Evolutionary conservation across 2,329 filamentous ascomycete species (phyloP).

Genomic region (Arthroderma uncinatum): DNA sequence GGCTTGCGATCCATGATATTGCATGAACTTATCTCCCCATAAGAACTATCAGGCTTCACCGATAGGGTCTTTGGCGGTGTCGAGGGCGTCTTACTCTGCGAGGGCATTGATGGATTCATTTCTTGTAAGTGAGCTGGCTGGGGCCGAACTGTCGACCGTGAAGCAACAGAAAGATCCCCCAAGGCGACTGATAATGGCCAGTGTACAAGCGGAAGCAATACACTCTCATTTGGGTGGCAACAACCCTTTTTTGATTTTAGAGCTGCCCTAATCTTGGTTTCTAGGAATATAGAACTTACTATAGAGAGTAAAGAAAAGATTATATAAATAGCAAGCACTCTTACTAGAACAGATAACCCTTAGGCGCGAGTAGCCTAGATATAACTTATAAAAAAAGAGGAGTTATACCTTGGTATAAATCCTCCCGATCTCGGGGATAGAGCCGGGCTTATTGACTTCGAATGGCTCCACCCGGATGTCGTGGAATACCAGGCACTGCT

Average conservation of each 20-base stretch:
- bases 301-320: constrained; percentile 11
- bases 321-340: constrained; percentile 12
- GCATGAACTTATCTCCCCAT: neutral
- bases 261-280: neutral
- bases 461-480: neutral
- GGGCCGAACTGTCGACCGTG: neutral
- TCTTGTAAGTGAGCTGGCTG: neutral
- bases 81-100: neutral
- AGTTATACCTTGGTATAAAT: constrained; percentile 13
- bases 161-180: neutral
- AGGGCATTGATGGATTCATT: neutral
- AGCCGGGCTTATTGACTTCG: neutral
- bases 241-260: neutral
- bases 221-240: neutral
- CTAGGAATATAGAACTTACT: constrained; percentile 11
- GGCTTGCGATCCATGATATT: neutral
- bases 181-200: neutral
- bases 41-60: neutral
- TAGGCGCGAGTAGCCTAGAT: neutral
- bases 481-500: neutral
- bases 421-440: neutral
- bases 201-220: neutral
- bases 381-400: constrained; percentile 11
- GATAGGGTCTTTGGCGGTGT: neutral
- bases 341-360: constrained; percentile 13